Base-by-base conservation (phyloP, 768 basidiomycete species). In the Leccinum subtestaceum region DNA sequence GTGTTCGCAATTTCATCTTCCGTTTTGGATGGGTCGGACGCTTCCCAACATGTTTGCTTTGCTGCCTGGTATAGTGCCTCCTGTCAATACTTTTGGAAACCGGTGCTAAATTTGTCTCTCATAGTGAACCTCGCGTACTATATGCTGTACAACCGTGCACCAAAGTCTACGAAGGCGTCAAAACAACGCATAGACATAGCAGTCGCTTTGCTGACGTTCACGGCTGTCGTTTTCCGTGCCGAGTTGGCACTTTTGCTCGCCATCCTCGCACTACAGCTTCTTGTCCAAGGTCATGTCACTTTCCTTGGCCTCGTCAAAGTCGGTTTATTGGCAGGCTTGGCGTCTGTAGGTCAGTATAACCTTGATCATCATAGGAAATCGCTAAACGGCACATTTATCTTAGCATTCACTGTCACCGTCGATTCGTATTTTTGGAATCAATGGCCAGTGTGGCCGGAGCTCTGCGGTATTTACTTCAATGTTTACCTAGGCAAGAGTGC, bases 31-130 rank as follows among this genome's bases (percentile, higher is more conserved):
- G 80, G 87, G 94, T 2, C 76, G 97, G 55, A 97, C 96, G 0
- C 73, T 98, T 7, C 96, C 97, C 1, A 99, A 98, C 71, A 96
- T 94, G 87, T 86, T 95, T 61, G 94, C 94, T 4, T 75, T 95
- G 17, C 76, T 89, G 2, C 84, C 87, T 48, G 91, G 94, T 95
- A 61, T 13, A 23, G 75, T 62, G n/a, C 49, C 13, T 17, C 36
- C 19, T n/a, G 1, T 48, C 27, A 6, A n/a, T 12, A 36, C 38
- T 43, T 13, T 47, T 47, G 50, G 7, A 36, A 36, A n/a, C 9
- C 10, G 46, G 36, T 27, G 43, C 53, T 56, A 21, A 21, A 21
- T 21, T 21, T 11, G 47, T 54, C 12, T 49, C 38, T 34, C 19
- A 32, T 19, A 52, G 90, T 89, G 27, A 91, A 87, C 58, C 17